These are phyloP conservation scores for Grifola frondosa DNA, from an alignment of 1,284 basidiomycete species.

Conservation along the genomic window DNA sequence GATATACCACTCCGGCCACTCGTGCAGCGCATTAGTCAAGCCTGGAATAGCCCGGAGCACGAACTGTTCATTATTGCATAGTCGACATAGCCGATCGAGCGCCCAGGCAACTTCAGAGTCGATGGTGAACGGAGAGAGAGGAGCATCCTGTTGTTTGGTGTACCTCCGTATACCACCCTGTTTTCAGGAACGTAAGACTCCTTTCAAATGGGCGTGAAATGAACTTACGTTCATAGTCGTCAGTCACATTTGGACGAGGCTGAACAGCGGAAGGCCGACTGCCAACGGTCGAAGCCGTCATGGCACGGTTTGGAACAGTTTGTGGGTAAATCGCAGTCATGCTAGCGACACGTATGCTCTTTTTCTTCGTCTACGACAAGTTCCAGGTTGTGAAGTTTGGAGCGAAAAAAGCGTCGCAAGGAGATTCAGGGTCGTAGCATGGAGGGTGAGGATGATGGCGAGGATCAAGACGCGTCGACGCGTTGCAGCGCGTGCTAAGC, in stretches of 20 bases:
- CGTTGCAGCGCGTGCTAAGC: no score
- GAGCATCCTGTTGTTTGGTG: slow-evolving; percentile 76
- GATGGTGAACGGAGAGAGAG: slow-evolving; percentile 78
- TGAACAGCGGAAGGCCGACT: slow-evolving; percentile 18
- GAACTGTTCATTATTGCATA: slow-evolving; percentile 76
- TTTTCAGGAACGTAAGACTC: neutral
- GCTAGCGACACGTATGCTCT: no score
- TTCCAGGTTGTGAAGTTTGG: no score
- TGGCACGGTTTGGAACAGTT: no score
- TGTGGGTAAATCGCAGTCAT: no score
- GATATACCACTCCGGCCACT: slow-evolving; percentile 79
- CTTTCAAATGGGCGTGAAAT: slow-evolving; percentile 6
- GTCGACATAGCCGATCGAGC: slow-evolving; percentile 71
- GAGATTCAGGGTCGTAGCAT: no score
- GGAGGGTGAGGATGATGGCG: no score
- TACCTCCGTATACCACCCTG: slow-evolving; percentile 81
- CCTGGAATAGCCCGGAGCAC: slow-evolving; percentile 67
- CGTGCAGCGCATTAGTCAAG: slow-evolving; percentile 74
- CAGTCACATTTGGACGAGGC: slow-evolving; percentile 50
- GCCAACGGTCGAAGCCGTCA: slow-evolving; percentile 8
- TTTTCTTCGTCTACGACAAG: no score
- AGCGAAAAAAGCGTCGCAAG: no score
- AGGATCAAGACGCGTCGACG: no score
- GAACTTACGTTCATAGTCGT: slow-evolving; percentile 73
- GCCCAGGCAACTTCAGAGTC: slow-evolving; percentile 78